These are phyloP conservation scores for Zoysia pacifica DNA, from an alignment of 176 grass and related monocot genomes.

Conservation along the genomic window DNA sequence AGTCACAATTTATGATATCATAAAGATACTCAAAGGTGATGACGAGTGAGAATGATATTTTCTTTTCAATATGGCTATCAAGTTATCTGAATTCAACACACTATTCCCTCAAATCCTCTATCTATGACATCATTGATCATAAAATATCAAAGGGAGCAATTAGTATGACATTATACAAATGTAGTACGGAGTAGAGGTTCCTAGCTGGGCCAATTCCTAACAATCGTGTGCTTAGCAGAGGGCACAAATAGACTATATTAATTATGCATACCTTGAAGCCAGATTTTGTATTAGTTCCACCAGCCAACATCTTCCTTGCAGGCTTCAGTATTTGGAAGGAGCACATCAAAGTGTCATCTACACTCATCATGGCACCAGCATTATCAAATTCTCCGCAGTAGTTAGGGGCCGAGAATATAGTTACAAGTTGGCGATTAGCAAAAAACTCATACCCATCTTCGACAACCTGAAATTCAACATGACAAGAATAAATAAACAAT, in stretches of 20 bases:
- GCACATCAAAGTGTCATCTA: constrained; percentile 58
- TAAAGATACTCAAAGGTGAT: neutral
- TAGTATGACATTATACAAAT: neutral
- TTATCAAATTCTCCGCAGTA: constrained; percentile 75
- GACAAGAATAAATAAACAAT: neutral
- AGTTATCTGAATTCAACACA: neutral
- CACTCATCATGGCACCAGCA: constrained; percentile 58
- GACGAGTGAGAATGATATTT: neutral
- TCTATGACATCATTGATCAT: too few species aligned
- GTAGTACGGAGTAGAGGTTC: neutral
- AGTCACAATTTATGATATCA: constrained; percentile 13
- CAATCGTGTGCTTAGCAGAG: constrained; percentile 18
- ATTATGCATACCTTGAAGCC: constrained; percentile 54
- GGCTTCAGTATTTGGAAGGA: constrained; percentile 69
- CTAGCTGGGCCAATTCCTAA: neutral
- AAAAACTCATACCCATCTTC: constrained; percentile 70
- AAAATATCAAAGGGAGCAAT: too few species aligned
- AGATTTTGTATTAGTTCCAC: constrained; percentile 45
- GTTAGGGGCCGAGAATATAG: constrained; percentile 65
- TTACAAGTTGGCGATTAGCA: constrained; percentile 55
- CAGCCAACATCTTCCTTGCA: constrained; percentile 42
- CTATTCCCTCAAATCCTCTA: too few species aligned
- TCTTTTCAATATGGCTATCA: neutral
- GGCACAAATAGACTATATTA: neutral
- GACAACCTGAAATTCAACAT: constrained; percentile 54